Evolutionary conservation across 768 basidiomycete genomes (phyloP), one percentile per base, ranked within the genome.

Genomic region (Lepiota brunneoincarnata): DNA sequence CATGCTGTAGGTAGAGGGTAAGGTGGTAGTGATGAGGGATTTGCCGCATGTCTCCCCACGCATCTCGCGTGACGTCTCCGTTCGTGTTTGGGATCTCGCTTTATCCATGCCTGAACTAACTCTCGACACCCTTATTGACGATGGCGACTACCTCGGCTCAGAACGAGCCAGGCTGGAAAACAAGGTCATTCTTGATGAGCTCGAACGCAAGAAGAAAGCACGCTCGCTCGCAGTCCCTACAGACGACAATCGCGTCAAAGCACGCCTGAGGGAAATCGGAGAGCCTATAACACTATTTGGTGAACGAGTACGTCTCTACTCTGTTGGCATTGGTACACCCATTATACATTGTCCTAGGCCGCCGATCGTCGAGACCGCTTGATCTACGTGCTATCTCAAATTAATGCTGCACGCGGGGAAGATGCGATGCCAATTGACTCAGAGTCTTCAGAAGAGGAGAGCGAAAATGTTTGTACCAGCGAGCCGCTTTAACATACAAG

Each of bases 271-370:
- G 53, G 93, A 96, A 72, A 86, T 97, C 61, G 95, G 93, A 36
- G 93, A 99, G 68, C 97, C 97, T 36, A 95, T 98, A 64, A 98
- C 95, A 4, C 79, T 98, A 23, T 99, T 98, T 62, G 97, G 95
- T 59, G 97, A 98, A 81, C 86, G 93, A 55, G 94, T 97, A 65
- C 69, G 92, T 83, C n/a, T 2, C 39, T 41, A 38, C 26, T 49
- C 45, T 55, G n/a, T 43, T 38, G 15, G 38, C 26, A 37, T 18
- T 26, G 34, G 44, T 39, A 58, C n/a, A 49, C 58, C 50, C 61
- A 56, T 54, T 44, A 38, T 51, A 17, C 15, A 1, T 45, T 54
- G 56, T 58, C 41, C 45, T 68, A 98, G 94, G 91, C 93, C 61
- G 93, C 94, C 64, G 97, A 99, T 75, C 81, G 96, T 60, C 76